Conservation (phyloP, 1,139 yeast genomes). For the Hyphopichia fennica region DNA sequence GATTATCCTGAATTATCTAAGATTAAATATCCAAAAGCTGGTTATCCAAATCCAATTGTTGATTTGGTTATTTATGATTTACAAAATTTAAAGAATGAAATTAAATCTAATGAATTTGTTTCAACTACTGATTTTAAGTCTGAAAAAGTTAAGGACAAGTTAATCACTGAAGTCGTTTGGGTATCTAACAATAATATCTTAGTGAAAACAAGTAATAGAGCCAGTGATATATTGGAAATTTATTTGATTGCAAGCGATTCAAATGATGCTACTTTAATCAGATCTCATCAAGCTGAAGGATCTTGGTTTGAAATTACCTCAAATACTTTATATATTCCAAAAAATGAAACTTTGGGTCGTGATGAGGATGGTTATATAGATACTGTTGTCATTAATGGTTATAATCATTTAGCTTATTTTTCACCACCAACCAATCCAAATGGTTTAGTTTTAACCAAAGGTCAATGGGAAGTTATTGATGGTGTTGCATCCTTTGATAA, state of each 20-base stretch:
- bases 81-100: not conserved
- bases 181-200: slow-evolving; percentile 33
- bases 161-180: slow-evolving; percentile 48
- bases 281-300: slow-evolving; percentile 39
- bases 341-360: slow-evolving; percentile 45
- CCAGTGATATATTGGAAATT: slow-evolving; percentile 41
- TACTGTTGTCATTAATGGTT: slow-evolving; percentile 52
- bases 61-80: slow-evolving; percentile 39
- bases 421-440: slow-evolving; percentile 49
- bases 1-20: slow-evolving; percentile 42
- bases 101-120: slow-evolving; percentile 8
- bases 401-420: slow-evolving; percentile 57
- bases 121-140: slow-evolving; percentile 22
- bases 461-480: slow-evolving; percentile 55
- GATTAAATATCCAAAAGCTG: slow-evolving; percentile 50
- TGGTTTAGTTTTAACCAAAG: slow-evolving; percentile 45
- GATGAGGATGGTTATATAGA: slow-evolving; percentile 54
- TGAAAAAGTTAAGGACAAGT: slow-evolving; percentile 23
- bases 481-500: slow-evolving; percentile 50
- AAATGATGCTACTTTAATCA: slow-evolving; percentile 29
- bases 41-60: slow-evolving; percentile 43
- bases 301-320: slow-evolving; percentile 82
- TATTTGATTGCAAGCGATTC: slow-evolving; percentile 36
- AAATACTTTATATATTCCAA: slow-evolving; percentile 69
- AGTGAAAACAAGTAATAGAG: slow-evolving; percentile 45